Percentiles rank a stretch among this genome's conserved stretches.
phyloP scores from a whole-genome alignment of 169 alveolate genomes.

The Pseudocohnilembus persalinus region DNA sequence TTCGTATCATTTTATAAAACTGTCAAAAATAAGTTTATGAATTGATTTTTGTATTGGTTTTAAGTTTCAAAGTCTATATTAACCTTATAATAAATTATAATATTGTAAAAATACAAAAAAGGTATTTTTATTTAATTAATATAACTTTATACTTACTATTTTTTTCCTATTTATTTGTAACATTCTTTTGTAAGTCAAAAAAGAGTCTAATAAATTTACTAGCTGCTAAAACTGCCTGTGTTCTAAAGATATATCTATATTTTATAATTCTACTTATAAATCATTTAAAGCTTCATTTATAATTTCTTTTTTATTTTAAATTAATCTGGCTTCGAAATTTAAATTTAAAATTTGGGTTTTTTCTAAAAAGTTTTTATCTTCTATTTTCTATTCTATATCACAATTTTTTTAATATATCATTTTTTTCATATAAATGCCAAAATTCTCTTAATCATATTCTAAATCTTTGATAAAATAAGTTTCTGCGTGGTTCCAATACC shows the following conservation, averaged over 20 bases:
- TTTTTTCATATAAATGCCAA: constrained; percentile 22
- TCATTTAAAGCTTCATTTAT: constrained; percentile 8
- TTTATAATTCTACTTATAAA: constrained; percentile 9
- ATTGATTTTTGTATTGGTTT: too few relatives aligned
- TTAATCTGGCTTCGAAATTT: constrained; percentile 14
- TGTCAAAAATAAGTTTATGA: too few relatives aligned
- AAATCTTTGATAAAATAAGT: too few relatives aligned
- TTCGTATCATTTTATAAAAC: too few relatives aligned
- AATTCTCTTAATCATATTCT: too few relatives aligned
- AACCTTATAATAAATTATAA: too few relatives aligned
- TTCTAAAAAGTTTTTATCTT: too few relatives aligned
- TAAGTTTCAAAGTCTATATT: too few relatives aligned
- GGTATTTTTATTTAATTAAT: too few relatives aligned
- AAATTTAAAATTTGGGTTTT: constrained; percentile 30
- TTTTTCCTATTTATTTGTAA: background rate
- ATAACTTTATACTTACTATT: too few relatives aligned
- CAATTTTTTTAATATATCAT: constrained; percentile 54
- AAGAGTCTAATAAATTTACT: background rate
- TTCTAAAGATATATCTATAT: background rate
- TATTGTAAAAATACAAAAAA: too few relatives aligned
- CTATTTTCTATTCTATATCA: constrained; percentile 22
- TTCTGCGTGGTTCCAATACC: too few relatives aligned
- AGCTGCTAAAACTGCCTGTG: background rate
- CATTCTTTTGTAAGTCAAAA: background rate
- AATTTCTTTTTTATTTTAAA: constrained; percentile 1